Conservation (phyloP, 2,329 filamentous ascomycete species). For the Lasiodiplodia theobromae region DNA sequence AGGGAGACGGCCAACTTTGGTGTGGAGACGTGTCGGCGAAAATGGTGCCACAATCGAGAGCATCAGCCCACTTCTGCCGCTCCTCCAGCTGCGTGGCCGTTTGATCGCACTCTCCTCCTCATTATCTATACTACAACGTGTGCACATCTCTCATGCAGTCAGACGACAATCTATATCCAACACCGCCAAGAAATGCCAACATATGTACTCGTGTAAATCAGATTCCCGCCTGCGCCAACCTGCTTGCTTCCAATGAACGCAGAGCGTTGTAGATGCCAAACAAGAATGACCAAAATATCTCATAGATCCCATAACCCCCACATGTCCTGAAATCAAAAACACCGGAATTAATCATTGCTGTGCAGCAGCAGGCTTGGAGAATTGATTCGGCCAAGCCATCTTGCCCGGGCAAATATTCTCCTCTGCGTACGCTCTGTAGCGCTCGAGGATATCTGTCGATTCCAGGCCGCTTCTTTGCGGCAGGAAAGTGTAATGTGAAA, state of each 20-base stretch:
- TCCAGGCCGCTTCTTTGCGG: slow-evolving; percentile 51
- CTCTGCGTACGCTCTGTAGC: slow-evolving; percentile 61
- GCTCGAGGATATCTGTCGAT: slow-evolving; percentile 61
- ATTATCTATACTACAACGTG: not conserved
- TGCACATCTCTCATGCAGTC: not conserved
- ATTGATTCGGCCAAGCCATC: slow-evolving; percentile 8
- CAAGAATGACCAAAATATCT: not conserved
- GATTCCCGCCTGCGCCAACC: not conserved
- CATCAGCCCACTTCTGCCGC: slow-evolving; percentile 8
- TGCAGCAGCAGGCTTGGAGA: not conserved
- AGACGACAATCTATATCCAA: slow-evolving; percentile 2
- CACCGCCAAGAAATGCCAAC: slow-evolving; percentile 6
- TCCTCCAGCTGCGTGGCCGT: not conserved
- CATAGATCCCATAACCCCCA: not conserved
- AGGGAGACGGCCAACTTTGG: not conserved
- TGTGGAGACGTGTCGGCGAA: not conserved
- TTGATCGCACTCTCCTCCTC: not conserved
- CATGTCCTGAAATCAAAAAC: not conserved
- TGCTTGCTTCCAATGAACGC: not conserved
- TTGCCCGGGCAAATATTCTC: slow-evolving; percentile 56
- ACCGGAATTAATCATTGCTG: not conserved
- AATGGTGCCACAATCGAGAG: not conserved
- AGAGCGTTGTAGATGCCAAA: not conserved
- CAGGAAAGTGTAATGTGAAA: slow-evolving; percentile 61
- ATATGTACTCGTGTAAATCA: not conserved